These are phyloP conservation scores for Claviceps sp. DNA, from an alignment of 2,329 filamentous ascomycete genomes.

Conservation along the genomic window DNA sequence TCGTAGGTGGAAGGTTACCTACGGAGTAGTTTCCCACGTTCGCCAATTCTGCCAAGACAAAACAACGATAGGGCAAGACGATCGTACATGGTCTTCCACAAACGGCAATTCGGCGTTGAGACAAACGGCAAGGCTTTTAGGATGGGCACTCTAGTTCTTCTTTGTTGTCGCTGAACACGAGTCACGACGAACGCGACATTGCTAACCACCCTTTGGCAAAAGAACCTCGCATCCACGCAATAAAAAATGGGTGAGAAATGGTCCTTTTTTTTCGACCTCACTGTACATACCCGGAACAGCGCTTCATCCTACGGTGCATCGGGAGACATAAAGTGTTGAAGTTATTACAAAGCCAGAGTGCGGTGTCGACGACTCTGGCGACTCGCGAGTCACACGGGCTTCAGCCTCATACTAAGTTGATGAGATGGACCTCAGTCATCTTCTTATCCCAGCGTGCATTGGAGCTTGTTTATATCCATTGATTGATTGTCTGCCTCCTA, in stretches of 20 bases:
- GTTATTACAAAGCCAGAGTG: background rate
- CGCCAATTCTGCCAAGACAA: background rate
- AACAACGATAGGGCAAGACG: background rate
- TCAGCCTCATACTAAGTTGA: background rate
- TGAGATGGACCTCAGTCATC: background rate
- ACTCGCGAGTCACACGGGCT: background rate
- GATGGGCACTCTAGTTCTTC: background rate
- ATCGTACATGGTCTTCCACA: conserved; percentile 1
- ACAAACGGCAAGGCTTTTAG: background rate
- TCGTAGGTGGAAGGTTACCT: no score
- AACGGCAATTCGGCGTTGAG: background rate
- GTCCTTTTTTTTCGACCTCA: no score
- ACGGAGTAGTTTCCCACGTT: background rate
- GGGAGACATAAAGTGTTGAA: no score
- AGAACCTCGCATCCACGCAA: no score
- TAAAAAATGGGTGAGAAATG: no score
- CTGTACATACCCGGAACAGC: background rate
- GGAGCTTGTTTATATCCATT: background rate
- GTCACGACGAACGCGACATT: background rate
- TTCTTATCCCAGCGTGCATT: background rate
- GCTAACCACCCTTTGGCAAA: background rate
- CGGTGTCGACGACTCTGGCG: background rate
- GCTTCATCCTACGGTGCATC: background rate
- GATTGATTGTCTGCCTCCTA: background rate
- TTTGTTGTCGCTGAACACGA: background rate